Percentiles rank a stretch among this genome's conserved stretches.
phyloP scores from a whole-genome alignment of 2,329 filamentous ascomycete species.

The Talaromyces sp. region DNA sequence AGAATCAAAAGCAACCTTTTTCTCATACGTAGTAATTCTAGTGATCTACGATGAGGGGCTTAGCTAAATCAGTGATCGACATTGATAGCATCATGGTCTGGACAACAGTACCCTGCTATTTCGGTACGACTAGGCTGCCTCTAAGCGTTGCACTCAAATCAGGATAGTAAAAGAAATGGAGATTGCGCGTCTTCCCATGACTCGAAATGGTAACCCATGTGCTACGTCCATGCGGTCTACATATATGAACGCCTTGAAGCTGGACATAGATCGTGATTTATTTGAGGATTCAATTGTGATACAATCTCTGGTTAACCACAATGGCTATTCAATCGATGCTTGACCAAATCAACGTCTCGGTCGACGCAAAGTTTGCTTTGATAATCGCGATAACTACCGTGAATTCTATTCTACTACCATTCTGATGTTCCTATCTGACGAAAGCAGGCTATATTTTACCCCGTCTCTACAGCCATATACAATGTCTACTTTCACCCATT shows the following conservation, averaged over 20 bases:
- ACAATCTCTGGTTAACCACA: neutral
- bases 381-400: neutral
- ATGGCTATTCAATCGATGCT: neutral
- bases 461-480: conserved; percentile 21
- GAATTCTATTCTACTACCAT: neutral
- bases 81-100: neutral
- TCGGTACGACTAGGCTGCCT: neutral
- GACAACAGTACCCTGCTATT: neutral
- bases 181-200: neutral
- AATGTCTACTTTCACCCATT: conserved; percentile 26
- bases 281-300: neutral
- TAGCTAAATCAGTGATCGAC: neutral
- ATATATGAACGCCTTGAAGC: neutral
- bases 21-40: neutral
- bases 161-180: neutral
- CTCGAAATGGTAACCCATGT: neutral
- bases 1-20: neutral
- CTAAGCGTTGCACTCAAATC: neutral
- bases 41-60: neutral
- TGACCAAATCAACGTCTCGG: neutral
- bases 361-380: neutral
- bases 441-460: conserved; percentile 1
- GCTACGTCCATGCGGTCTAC: neutral
- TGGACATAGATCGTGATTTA: too few relatives aligned
- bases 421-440: neutral